phyloP scores from a whole-genome alignment of 257 asterid genomes.

The Solanum arcanum region DNA sequence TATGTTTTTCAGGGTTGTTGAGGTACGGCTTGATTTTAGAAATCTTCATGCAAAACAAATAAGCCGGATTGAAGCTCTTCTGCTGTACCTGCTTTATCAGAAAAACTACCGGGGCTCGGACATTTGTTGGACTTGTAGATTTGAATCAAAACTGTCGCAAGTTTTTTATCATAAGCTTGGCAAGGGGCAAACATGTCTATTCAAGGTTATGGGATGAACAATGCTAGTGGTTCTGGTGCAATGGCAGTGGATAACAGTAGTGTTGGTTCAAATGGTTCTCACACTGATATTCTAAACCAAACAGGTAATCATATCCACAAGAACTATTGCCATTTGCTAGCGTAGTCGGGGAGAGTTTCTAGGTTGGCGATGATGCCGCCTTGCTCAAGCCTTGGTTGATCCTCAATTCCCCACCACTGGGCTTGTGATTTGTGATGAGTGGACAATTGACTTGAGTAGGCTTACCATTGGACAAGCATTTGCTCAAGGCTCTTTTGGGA shows the following conservation, averaged over 20 bases:
- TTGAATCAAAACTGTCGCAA: no score
- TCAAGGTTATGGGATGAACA: slow-evolving; percentile 81
- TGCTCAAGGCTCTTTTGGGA: slow-evolving; percentile 97
- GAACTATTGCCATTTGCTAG: no score
- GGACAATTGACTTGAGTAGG: slow-evolving; percentile 89
- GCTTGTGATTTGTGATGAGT: slow-evolving; percentile 69
- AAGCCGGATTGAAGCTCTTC: no score
- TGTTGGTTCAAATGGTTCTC: slow-evolving; percentile 73
- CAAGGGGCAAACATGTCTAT: slow-evolving; percentile 74
- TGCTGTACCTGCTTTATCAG: no score
- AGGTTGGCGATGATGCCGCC: slow-evolving; percentile 69
- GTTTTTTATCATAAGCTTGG: slow-evolving; percentile 54
- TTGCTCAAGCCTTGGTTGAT: slow-evolving; percentile 85
- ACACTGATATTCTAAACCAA: slow-evolving; percentile 64
- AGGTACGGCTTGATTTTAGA: neutral
- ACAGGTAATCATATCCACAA: slow-evolving; percentile 59
- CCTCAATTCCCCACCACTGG: slow-evolving; percentile 74
- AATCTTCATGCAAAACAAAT: no score
- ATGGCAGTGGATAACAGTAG: slow-evolving; percentile 86
- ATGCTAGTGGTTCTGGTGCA: slow-evolving; percentile 87
- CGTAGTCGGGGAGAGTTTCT: slow-evolving; percentile 50
- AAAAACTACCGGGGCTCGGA: no score
- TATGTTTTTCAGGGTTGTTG: neutral
- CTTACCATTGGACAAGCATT: slow-evolving; percentile 93
- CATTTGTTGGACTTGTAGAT: no score